Percentiles rank a stretch among this genome's conserved stretches.
These are phyloP conservation scores for Leonotis leonurus DNA, from an alignment of 257 asterid species.

Conservation along the genomic window DNA sequence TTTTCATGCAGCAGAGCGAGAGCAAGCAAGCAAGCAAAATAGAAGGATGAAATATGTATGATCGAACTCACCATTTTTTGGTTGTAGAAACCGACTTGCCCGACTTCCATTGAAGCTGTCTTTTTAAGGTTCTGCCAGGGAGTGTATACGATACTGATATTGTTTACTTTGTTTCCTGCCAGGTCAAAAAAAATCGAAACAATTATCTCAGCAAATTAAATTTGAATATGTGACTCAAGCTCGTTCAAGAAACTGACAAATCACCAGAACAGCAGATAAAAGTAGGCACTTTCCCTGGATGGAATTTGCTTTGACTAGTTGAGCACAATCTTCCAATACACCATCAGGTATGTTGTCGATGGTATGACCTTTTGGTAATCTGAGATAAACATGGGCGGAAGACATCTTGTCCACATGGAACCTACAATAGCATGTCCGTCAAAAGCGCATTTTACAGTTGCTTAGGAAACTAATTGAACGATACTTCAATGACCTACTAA, in stretches of 20 bases:
- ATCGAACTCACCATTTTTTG: conserved; percentile 63
- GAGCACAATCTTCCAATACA: conserved; percentile 89
- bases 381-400: conserved; percentile 92
- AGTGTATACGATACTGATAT: conserved; percentile 87
- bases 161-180: conserved; percentile 86
- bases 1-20: background rate
- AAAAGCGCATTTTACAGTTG: conserved; percentile 1
- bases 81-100: conserved; percentile 92
- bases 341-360: conserved; percentile 86
- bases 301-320: conserved; percentile 95
- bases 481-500: background rate
- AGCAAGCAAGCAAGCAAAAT: background rate
- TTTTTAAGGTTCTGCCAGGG: conserved; percentile 97
- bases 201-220: background rate
- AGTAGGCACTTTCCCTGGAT: conserved; percentile 58
- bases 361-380: conserved; percentile 74
- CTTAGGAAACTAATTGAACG: background rate
- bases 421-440: conserved; percentile 41
- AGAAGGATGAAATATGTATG: background rate
- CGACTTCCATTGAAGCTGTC: conserved; percentile 95
- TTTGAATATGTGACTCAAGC: no score
- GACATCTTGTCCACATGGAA: conserved; percentile 99
- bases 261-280: background rate
- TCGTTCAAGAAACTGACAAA: background rate
- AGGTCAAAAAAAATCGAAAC: background rate